Evolutionary conservation across 2,329 filamentous ascomycete genomes (phyloP).

Genomic region (Grosmannia serpens): DNA sequence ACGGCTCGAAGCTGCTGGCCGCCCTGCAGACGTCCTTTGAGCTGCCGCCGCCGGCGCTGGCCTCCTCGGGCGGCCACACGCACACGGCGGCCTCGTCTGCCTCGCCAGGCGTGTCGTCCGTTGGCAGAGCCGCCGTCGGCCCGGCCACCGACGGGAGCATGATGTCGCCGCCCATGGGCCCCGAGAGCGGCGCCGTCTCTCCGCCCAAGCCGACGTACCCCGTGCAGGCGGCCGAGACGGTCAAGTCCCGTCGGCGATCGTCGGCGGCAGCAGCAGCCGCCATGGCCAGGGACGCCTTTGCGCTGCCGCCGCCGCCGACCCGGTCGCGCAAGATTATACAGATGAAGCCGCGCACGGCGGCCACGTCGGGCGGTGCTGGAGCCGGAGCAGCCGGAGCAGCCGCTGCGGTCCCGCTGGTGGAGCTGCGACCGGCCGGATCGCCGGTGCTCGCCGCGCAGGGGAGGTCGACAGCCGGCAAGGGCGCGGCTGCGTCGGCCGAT

Average conservation of each 20-base stretch:
- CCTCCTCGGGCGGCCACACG: conserved; percentile 24
- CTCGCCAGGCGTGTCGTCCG: not conserved
- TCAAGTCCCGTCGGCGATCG: conserved; percentile 40
- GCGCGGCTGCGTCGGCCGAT: conserved; percentile 1
- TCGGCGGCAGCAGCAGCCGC: conserved; percentile 20
- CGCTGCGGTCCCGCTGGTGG: not conserved
- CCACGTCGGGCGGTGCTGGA: conserved; percentile 3
- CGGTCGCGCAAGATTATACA: conserved; percentile 93
- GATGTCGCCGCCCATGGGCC: conserved; percentile 17
- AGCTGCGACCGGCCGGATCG: not conserved
- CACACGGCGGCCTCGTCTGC: not conserved
- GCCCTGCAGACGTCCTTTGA: conserved; percentile 59
- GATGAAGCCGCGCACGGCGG: conserved; percentile 60
- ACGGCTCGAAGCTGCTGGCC: conserved; percentile 48
- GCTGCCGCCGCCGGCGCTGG: conserved; percentile 65
- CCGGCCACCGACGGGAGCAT: conserved; percentile 21
- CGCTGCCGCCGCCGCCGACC: conserved; percentile 83
- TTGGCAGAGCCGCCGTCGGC: not conserved
- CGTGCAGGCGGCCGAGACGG: conserved; percentile 26
- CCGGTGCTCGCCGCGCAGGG: not conserved
- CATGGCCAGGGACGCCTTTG: conserved; percentile 55
- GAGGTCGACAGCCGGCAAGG: conserved; percentile 4
- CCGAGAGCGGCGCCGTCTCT: not conserved
- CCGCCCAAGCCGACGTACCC: conserved; percentile 6
- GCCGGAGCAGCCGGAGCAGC: not conserved